Conservation (phyloP, 768 basidiomycete species). For the Termitomyces sp. region DNA sequence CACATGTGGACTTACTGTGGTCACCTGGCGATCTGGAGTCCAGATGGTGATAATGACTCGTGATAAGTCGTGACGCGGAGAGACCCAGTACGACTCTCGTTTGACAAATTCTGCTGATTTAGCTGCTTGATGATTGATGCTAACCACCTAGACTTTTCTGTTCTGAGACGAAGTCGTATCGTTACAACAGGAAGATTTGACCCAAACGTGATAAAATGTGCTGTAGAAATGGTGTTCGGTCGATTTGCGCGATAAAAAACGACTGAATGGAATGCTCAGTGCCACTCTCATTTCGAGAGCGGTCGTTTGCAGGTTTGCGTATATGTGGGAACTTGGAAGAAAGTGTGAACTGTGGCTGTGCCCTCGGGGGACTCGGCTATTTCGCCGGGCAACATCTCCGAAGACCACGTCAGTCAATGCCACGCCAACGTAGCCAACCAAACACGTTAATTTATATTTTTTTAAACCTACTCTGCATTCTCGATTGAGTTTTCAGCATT, state of each 20-base stretch:
- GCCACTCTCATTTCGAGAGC: too few relatives aligned
- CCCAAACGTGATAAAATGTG: too few relatives aligned
- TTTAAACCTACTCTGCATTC: background rate
- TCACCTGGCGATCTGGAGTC: too few relatives aligned
- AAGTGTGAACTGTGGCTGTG: background rate
- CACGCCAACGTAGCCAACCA: background rate
- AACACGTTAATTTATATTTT: background rate
- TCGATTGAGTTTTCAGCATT: background rate
- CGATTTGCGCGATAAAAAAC: background rate
- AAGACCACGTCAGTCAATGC: constrained; percentile 11
- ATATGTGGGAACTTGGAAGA: background rate
- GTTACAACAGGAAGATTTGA: too few relatives aligned
- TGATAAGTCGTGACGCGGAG: background rate
- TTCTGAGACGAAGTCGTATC: background rate
- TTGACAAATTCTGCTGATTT: background rate
- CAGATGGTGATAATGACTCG: background rate
- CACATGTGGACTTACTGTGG: background rate
- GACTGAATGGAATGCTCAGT: background rate
- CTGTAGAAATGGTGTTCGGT: background rate
- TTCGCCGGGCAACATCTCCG: constrained; percentile 3
- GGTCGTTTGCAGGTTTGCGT: too few relatives aligned
- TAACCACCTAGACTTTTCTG: background rate
- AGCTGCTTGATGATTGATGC: background rate
- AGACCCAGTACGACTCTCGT: background rate
- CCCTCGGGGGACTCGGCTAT: background rate